Conservation (phyloP, 352 stramenopile species). For the Phytophthora citrophthora region DNA sequence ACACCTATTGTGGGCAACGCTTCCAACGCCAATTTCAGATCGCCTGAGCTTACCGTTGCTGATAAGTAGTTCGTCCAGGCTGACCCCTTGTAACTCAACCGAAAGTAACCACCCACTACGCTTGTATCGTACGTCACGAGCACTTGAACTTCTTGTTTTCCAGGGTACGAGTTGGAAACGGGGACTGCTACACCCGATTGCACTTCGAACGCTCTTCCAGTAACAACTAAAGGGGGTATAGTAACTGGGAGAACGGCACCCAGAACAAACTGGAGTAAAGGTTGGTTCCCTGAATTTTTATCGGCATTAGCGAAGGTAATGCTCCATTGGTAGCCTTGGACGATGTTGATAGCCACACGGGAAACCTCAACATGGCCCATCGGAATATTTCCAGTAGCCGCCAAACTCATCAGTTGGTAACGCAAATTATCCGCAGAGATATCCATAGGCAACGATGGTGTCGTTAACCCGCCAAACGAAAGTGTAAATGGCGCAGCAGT, state of each 20-base stretch:
- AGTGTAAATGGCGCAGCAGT: constrained; percentile 67
- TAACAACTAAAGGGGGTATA: constrained; percentile 24
- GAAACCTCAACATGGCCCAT: constrained; percentile 66
- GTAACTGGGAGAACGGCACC: constrained; percentile 14
- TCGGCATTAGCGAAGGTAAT: constrained; percentile 66
- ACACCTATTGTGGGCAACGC: constrained; percentile 68
- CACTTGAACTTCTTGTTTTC: constrained; percentile 75
- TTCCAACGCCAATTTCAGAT: constrained; percentile 66
- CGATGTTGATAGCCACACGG: constrained; percentile 57
- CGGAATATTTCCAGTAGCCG: constrained; percentile 31
- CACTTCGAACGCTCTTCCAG: constrained; percentile 57
- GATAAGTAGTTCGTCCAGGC: constrained; percentile 74
- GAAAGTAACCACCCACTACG: constrained; percentile 67
- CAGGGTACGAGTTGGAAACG: constrained; percentile 48
- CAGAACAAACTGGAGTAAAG: constrained; percentile 63
- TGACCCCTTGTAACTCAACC: constrained; percentile 76
- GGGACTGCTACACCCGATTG: constrained; percentile 53
- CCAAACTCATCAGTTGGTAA: constrained; percentile 89
- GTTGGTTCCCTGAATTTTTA: constrained; percentile 58
- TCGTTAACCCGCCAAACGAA: constrained; percentile 78
- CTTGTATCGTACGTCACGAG: constrained; percentile 63
- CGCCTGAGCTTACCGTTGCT: constrained; percentile 34
- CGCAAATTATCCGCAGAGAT: constrained; percentile 82
- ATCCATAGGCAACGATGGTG: constrained; percentile 75
- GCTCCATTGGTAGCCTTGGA: constrained; percentile 77